Evolutionary conservation across 2,329 filamentous ascomycete species (phyloP).

Genomic region (Elsinoe australis): DNA sequence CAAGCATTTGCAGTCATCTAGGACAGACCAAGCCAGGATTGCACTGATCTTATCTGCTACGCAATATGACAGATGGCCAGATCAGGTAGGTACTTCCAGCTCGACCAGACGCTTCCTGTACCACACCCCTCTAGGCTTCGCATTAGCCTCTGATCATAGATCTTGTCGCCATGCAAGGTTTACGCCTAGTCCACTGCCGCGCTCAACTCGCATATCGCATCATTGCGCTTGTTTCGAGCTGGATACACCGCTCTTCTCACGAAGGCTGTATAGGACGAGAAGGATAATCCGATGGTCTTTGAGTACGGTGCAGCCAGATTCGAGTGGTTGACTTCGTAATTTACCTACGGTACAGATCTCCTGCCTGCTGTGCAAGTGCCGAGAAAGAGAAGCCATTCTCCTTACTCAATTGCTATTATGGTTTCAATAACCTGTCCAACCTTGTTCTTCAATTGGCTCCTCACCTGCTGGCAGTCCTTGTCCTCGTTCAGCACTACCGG

Average conservation of each 20-base stretch:
- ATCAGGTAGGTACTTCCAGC: too few species aligned
- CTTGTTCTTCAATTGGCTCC: too few species aligned
- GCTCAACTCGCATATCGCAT: constrained; percentile 12
- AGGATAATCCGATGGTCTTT: constrained; percentile 16
- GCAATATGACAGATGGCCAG: too few species aligned
- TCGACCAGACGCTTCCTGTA: not conserved
- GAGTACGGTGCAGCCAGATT: constrained; percentile 14
- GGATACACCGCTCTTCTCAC: not conserved
- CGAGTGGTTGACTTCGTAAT: constrained; percentile 17
- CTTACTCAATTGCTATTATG: too few species aligned
- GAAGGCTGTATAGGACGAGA: constrained; percentile 10
- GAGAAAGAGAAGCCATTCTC: too few species aligned
- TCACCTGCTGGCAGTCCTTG: too few species aligned
- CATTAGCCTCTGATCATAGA: not conserved
- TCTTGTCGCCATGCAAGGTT: not conserved
- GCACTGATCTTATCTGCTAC: too few species aligned
- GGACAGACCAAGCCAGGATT: too few species aligned
- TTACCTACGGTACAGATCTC: constrained; percentile 15
- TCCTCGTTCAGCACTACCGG: too few species aligned
- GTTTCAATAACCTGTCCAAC: too few species aligned
- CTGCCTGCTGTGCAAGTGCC: too few species aligned
- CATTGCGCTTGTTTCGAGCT: constrained; percentile 14
- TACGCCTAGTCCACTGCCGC: constrained; percentile 16
- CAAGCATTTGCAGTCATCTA: too few species aligned
- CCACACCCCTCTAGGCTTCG: not conserved